phyloP scores from a whole-genome alignment of 2,329 filamentous ascomycete genomes.

The Paraphoma chrysanthemicola region DNA sequence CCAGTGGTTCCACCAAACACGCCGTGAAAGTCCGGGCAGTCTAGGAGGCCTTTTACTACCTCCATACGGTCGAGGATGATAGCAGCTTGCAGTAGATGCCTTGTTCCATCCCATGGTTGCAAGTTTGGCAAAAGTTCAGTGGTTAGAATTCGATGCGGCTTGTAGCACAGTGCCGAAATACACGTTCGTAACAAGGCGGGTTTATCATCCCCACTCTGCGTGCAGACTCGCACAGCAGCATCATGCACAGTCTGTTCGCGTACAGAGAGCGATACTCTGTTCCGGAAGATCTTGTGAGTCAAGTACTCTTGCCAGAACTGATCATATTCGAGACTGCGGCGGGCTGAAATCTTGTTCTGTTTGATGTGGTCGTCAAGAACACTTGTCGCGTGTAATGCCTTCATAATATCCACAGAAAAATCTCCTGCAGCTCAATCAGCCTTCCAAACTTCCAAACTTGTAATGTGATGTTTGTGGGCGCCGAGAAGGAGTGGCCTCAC shows the following conservation, averaged over 20 bases:
- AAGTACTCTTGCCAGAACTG: conserved; percentile 9
- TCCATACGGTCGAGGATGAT: background rate
- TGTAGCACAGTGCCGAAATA: background rate
- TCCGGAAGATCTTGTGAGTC: conserved; percentile 2
- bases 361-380: background rate
- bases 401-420: background rate
- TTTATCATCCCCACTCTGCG: background rate
- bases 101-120: background rate
- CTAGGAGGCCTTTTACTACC: background rate
- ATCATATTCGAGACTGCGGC: background rate
- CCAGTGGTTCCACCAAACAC: background rate
- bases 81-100: background rate
- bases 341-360: background rate
- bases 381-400: background rate
- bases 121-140: background rate
- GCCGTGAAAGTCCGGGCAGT: background rate
- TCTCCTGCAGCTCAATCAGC: background rate
- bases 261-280: background rate
- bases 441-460: background rate
- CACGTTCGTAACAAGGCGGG: background rate
- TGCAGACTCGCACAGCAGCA: background rate
- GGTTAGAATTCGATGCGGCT: background rate
- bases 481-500: no score
- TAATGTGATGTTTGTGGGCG: background rate
- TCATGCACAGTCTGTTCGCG: background rate